These are phyloP conservation scores for Inonotus hispidus DNA, from an alignment of 1,284 basidiomycete genomes.

Conservation along the genomic window DNA sequence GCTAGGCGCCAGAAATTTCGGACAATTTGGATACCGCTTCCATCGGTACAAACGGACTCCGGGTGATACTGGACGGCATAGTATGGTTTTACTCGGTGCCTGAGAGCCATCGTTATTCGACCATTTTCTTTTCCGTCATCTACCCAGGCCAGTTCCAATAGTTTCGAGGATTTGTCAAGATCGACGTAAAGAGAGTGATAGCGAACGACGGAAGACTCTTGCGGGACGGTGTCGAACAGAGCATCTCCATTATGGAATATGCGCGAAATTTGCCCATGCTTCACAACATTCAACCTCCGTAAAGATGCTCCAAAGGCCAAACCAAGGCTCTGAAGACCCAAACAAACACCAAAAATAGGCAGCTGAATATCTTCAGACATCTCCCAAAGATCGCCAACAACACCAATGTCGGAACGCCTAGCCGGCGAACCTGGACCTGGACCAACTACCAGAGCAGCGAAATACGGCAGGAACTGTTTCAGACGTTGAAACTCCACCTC, in stretches of 20 bases:
- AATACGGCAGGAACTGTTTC: constrained; percentile 45
- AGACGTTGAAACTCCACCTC: constrained; percentile 45
- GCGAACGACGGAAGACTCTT: constrained; percentile 68
- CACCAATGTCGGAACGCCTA: constrained; percentile 54
- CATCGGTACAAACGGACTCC: constrained; percentile 68
- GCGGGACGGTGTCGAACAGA: constrained; percentile 56
- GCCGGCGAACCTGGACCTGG: constrained; percentile 81
- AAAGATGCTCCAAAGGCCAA: constrained; percentile 68
- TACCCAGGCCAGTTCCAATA: constrained; percentile 64
- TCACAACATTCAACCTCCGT: constrained; percentile 50
- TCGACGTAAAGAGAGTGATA: constrained; percentile 76
- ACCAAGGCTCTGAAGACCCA: constrained; percentile 89
- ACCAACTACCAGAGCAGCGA: constrained; percentile 68
- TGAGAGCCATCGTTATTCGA: constrained; percentile 61
- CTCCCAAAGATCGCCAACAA: constrained; percentile 64
- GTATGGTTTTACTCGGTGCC: constrained; percentile 67
- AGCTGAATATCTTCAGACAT: constrained; percentile 45
- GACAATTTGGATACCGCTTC: constrained; percentile 59
- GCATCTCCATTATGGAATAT: constrained; percentile 53
- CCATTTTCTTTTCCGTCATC: constrained; percentile 63
- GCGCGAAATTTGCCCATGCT: constrained; percentile 77
- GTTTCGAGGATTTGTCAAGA: constrained; percentile 35
- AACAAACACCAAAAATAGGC: constrained; percentile 85
- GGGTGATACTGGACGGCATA: constrained; percentile 98
- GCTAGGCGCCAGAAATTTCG: constrained; percentile 69